Base-by-base conservation (phyloP, 1,139 yeast genomes). In the Kodamaea alishanica region DNA sequence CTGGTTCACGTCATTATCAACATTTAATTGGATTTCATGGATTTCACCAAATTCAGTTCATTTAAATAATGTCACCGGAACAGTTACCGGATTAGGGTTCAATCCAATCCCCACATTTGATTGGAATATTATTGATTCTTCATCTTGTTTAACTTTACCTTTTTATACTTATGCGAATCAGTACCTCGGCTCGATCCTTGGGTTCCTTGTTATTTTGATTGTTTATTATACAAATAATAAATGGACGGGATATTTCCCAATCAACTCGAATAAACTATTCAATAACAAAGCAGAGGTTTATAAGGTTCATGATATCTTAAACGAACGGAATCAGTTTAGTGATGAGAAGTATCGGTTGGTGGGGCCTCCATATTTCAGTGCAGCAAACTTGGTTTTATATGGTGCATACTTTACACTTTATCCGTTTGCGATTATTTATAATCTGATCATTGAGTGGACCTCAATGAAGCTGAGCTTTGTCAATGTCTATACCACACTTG, bases 281-380 rank as follows among this genome's bases (percentile, higher is more conserved):
- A 70, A 71, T 34, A 79, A 79, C 53, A 65, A 61, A 22, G 83
- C 78, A 8, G 58, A 55, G 15, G 41, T 51, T 0, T 79, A 67
- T 51, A 49, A 63, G 23, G 77, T 78, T 24, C 52, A 61, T 24
- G 51, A 60, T 24, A 64, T 78, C 23, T 61, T 80, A 23, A 58
- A 69, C 26, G 52, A 58, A 6, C 44, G 52, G 7, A 67, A 68
- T 34, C 56, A 64, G 35, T 61, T 75, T 38, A 76, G 71, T 43
- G 33, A 50, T n/a, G 53, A 41, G 6, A 70, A 68, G 44, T 75
- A 74, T 49, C 60, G 68, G 39, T 45, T 55, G 23, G 67, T 73
- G 46, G 78, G 81, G 0, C 77, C 79, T 1, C 84, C 85, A 11
- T 79, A 67, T 49, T 79, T 77, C 54, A 54, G 78, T 15, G 85